Conservation (phyloP, 306 rosid genomes). For the Fragaria iinumae region DNA sequence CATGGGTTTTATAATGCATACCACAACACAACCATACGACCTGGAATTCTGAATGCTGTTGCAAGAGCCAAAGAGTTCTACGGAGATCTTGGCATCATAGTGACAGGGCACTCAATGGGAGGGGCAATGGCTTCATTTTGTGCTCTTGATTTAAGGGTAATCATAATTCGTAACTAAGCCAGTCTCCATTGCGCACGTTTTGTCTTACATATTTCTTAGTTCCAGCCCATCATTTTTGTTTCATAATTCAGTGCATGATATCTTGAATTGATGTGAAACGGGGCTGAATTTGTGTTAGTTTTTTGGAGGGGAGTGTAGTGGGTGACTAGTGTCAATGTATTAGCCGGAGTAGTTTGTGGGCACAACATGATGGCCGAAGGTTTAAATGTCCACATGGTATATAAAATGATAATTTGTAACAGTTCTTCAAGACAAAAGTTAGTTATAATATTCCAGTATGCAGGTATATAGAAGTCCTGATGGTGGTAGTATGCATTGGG, state of each 20-base stretch:
- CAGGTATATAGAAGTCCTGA: neutral
- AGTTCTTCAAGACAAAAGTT: neutral
- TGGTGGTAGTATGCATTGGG: neutral
- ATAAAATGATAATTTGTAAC: neutral
- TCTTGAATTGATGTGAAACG: neutral
- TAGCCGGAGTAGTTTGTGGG: neutral
- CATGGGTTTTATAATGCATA: constrained; percentile 90
- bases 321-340: neutral
- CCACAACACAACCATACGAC: constrained; percentile 89
- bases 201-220: neutral
- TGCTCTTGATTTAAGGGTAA: constrained; percentile 87
- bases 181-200: constrained; percentile 10
- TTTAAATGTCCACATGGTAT: neutral
- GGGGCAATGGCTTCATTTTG: constrained; percentile 99
- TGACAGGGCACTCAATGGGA: constrained; percentile 95
- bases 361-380: neutral
- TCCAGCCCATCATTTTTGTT: neutral
- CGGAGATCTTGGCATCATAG: constrained; percentile 68
- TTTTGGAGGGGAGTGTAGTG: neutral
- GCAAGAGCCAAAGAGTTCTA: constrained; percentile 61
- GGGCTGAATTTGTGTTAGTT: neutral
- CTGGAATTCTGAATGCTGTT: constrained; percentile 74
- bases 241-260: neutral
- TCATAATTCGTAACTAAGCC: constrained; percentile 24
- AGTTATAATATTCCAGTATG: neutral